Evolutionary conservation across 257 asterid genomes (phyloP).

Genomic region (Nicotiana tomentosiformis): DNA sequence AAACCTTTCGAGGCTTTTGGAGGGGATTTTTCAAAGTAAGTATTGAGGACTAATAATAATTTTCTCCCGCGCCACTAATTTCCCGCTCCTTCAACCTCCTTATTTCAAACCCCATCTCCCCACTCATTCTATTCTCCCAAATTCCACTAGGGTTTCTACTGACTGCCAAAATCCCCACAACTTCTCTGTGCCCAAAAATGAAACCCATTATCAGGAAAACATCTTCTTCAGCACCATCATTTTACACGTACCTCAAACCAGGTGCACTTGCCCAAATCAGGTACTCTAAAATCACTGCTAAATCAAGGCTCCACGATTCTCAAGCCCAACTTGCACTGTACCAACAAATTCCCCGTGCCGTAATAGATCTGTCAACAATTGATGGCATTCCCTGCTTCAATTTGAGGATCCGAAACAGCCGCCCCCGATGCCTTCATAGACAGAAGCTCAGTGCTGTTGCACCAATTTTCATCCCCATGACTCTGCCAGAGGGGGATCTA

Average conservation of each 20-base stretch:
- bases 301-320: slow-evolving; percentile 37
- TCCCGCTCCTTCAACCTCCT: neutral
- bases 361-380: slow-evolving; percentile 18
- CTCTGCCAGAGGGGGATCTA: neutral
- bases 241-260: slow-evolving; percentile 49
- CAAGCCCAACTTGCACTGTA: slow-evolving; percentile 29
- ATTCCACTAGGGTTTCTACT: neutral
- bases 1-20: neutral
- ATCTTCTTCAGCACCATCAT: slow-evolving; percentile 5
- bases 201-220: neutral
- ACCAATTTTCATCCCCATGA: slow-evolving; percentile 27
- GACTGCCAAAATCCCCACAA: no score
- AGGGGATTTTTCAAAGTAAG: no score
- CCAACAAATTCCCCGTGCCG: slow-evolving; percentile 16
- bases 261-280: slow-evolving; percentile 58
- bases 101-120: neutral
- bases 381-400: slow-evolving; percentile 46
- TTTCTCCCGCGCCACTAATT: neutral
- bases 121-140: neutral
- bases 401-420: slow-evolving; percentile 26
- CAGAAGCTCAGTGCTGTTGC: slow-evolving; percentile 42
- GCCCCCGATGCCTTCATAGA: slow-evolving; percentile 40
- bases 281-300: slow-evolving; percentile 51
- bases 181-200: neutral
- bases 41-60: no score